phyloP scores from a whole-genome alignment of 306 rosid species.

The Vachellia collinsii region DNA sequence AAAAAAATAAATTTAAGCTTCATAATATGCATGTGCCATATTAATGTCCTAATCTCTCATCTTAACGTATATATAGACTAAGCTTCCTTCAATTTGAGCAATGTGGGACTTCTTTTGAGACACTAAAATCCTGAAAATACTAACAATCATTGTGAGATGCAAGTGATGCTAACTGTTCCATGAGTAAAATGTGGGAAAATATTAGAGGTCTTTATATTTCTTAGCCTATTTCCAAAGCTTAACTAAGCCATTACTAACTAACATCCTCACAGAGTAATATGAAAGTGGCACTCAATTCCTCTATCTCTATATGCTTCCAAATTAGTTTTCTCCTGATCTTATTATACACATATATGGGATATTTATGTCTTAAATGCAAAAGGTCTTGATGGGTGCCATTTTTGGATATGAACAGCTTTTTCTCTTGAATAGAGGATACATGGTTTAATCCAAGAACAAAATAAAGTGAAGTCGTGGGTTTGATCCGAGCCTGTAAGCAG shows the following conservation, averaged over 20 bases:
- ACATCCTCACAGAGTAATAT: too few relatives aligned
- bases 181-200: not conserved
- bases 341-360: not conserved
- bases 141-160: not conserved
- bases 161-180: not conserved
- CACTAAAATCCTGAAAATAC: too few relatives aligned
- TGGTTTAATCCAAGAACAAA: conserved; percentile 33
- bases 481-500: too few relatives aligned
- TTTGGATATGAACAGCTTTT: conserved; percentile 26
- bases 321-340: not conserved
- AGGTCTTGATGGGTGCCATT: not conserved
- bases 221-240: too few relatives aligned
- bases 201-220: too few relatives aligned
- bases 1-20: not conserved
- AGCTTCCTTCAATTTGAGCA: not conserved
- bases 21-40: not conserved
- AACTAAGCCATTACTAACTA: not conserved
- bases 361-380: not conserved
- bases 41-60: too few relatives aligned
- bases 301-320: not conserved
- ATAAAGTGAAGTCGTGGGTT: conserved; percentile 9
- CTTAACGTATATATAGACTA: not conserved
- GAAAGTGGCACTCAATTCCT: not conserved
- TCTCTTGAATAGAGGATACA: conserved; percentile 32
- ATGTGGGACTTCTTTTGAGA: not conserved